Conservation (phyloP, 2,329 filamentous ascomycete genomes). For the Fusarium napiforme region DNA sequence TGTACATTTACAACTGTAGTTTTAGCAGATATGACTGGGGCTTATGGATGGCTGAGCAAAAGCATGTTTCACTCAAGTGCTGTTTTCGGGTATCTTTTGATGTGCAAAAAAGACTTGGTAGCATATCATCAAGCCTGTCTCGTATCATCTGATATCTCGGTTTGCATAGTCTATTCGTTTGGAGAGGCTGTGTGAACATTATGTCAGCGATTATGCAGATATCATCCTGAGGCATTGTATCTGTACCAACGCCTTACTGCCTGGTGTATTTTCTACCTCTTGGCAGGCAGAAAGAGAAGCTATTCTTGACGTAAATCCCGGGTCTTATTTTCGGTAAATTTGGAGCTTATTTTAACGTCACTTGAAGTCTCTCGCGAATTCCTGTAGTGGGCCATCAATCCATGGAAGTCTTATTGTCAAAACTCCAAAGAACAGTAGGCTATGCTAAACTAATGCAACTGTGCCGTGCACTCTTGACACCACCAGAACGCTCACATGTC, state of each 20-base stretch:
- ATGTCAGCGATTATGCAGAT: background rate
- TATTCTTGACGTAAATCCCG: background rate
- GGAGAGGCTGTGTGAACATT: background rate
- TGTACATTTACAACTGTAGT: constrained; percentile 47
- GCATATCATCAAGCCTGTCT: background rate
- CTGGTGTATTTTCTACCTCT: background rate
- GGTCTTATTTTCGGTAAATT: background rate
- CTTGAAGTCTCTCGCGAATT: background rate
- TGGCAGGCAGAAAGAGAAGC: constrained; percentile 3
- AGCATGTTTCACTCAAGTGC: constrained; percentile 15
- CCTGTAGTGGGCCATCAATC: background rate
- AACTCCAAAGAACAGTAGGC: background rate
- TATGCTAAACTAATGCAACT: background rate
- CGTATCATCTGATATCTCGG: background rate
- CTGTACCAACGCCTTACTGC: background rate
- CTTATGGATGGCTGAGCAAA: constrained; percentile 31
- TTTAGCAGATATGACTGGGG: constrained; percentile 41
- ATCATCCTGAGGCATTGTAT: background rate
- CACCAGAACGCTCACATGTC: constrained; percentile 6
- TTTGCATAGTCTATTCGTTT: no score
- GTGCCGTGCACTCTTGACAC: background rate
- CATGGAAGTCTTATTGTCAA: background rate
- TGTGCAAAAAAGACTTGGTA: background rate
- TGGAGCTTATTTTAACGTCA: constrained; percentile 40
- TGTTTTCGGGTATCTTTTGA: background rate